phyloP scores from a whole-genome alignment of 148 eudicot species.

The Talinum fruticosum region DNA sequence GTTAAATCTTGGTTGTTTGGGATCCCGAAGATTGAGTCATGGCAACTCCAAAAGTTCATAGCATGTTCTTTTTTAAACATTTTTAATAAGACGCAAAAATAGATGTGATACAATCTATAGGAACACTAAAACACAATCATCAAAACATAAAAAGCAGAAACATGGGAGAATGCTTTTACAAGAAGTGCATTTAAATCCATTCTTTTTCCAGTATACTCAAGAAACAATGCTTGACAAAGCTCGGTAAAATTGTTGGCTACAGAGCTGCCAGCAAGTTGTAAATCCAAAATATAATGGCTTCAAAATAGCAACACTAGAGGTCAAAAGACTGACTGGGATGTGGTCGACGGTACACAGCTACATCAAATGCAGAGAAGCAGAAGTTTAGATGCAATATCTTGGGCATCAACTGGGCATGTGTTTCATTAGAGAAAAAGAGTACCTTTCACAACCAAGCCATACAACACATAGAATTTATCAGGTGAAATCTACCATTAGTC shows the following conservation, averaged over 20 bases:
- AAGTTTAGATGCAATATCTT: neutral
- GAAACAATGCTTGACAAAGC: neutral
- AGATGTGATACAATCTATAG: neutral
- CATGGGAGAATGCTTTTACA: neutral
- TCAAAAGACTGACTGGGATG: neutral
- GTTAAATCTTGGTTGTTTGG: neutral
- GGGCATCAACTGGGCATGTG: neutral
- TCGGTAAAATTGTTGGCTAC: neutral
- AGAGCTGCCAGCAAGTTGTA: neutral
- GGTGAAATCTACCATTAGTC: neutral
- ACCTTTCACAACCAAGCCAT: no score
- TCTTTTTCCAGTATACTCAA: neutral
- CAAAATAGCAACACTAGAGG: neutral
- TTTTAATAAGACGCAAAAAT: no score
- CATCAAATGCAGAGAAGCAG: neutral
- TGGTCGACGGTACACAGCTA: neutral
- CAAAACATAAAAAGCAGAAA: neutral
- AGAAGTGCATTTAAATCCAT: neutral
- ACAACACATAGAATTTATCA: neutral
- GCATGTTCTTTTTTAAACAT: no score
- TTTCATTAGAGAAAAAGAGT: neutral
- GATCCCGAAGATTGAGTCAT: no score
- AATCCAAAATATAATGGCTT: neutral
- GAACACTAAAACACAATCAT: neutral
- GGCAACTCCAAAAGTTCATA: no score